Conservation (phyloP, 345 rosid species). For the Abelmoschus esculentus region DNA sequence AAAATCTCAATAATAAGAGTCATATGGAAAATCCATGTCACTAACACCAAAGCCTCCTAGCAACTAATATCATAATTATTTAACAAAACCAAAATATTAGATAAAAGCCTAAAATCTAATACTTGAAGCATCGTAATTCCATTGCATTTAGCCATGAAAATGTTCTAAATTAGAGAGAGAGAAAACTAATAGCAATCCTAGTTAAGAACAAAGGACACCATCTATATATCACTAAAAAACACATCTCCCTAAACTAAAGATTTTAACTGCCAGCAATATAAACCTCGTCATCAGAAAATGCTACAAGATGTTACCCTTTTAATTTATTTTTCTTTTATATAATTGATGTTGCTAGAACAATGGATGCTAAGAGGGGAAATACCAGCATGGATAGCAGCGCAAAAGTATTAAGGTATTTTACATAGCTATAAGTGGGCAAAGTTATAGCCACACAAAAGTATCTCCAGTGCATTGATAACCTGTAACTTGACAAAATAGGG, state of each 20-base stretch:
- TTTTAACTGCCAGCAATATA: background rate
- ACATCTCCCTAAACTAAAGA: background rate
- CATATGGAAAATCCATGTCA: background rate
- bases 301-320: background rate
- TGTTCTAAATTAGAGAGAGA: background rate
- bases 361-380: background rate
- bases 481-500: no score
- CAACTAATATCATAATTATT: conserved; percentile 6
- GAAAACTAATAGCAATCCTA: background rate
- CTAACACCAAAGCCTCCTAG: background rate
- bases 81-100: background rate
- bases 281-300: background rate
- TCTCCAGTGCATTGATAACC: background rate
- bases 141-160: background rate
- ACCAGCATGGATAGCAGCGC: no score
- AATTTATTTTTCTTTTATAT: background rate
- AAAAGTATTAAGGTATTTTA: background rate
- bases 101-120: background rate
- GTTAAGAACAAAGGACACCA: background rate
- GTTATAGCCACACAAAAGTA: background rate
- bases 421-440: background rate
- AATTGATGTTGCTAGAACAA: background rate
- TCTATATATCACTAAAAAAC: background rate
- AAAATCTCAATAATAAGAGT: background rate
- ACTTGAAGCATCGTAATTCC: background rate